These are phyloP conservation scores for Colletotrichum sansevieriae DNA, from an alignment of 2,329 filamentous ascomycete species.

Conservation along the genomic window DNA sequence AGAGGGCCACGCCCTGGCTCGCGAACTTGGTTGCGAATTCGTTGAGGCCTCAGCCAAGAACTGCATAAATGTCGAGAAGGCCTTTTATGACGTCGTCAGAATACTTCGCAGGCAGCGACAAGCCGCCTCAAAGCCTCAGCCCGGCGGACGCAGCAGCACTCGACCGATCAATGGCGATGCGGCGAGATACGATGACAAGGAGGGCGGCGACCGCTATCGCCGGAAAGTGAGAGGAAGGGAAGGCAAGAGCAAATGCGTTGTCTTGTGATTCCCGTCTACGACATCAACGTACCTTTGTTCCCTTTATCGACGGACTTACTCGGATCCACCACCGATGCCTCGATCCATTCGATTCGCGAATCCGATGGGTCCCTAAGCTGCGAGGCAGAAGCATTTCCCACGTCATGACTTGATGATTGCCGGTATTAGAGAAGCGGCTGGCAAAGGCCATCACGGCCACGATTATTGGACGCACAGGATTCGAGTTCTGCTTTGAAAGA, in stretches of 20 bases:
- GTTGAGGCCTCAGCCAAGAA: conserved; percentile 98
- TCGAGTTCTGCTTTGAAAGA: conserved; percentile 42
- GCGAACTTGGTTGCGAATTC: conserved; percentile 94
- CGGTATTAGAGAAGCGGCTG: conserved; percentile 42
- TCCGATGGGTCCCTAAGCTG: conserved; percentile 36
- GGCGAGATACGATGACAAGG: conserved; percentile 39
- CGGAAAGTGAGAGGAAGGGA: conserved; percentile 38
- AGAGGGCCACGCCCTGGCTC: conserved; percentile 91
- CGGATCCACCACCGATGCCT: conserved; percentile 28
- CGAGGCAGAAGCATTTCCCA: conserved; percentile 41
- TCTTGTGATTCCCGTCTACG: conserved; percentile 34
- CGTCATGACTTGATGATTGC: conserved; percentile 43
- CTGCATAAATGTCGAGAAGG: conserved; percentile 98
- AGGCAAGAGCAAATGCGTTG: conserved; percentile 43
- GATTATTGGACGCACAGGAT: conserved; percentile 41
- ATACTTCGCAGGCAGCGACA: conserved; percentile 88
- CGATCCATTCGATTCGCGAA: conserved; percentile 32
- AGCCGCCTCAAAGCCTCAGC: conserved; percentile 57
- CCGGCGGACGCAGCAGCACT: conserved; percentile 39
- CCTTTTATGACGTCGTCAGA: conserved; percentile 96
- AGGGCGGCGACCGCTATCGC: conserved; percentile 40
- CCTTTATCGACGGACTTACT: conserved; percentile 31
- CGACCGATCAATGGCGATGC: conserved; percentile 40
- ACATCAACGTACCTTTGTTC: conserved; percentile 14
- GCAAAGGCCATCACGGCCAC: conserved; percentile 38